Base-by-base conservation (phyloP, 106 monocot species). In the Triglochin maritima region DNA sequence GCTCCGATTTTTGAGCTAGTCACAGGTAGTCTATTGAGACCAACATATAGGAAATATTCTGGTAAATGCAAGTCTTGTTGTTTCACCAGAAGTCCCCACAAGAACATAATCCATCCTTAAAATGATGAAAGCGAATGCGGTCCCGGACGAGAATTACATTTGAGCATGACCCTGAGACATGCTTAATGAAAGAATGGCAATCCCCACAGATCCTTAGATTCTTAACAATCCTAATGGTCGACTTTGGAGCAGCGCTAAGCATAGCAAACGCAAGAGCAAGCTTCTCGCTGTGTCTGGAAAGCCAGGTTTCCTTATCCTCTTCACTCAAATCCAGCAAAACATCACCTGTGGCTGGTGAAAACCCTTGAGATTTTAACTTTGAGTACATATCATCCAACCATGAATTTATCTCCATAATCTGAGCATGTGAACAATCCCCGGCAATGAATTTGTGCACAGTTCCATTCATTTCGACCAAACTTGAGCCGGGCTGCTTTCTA, bases 151-250 rank as follows among this genome's bases (percentile, higher is more conserved):
- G 52, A 72, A 79, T 79, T 47, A 72, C 58, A 50, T 60, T 63
- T 6, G 62, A 42, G 65, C 16, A 79, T 29, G 44, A 51, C n/a
- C 17, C 72, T 6, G 72, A 79, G 6, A 83, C 69, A 59, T 60
- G 59, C 72, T 83, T 83, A 16, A 79, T 60, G 50, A 79, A 75
- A 41, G 64, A 72, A 71, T 83, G 79, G 9, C 79, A 83, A 46
- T 89, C 88, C 16, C 80, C 78, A 73, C 88, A 89, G 14, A 82
- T 85, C 42, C 88, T 74, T 66, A 85, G 71, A 63, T 89, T 89
- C 76, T 89, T 89, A 41, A 82, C 80, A 17, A 89, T 82, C 46
- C 89, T 63, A 52, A 89, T 72, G 8, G 49, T 73, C 2, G 75
- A 56, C 12, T 57, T 61, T 29, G 66, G 69, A 13, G 72, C 72